These are phyloP conservation scores for Paraleonurus japonicus DNA, from an alignment of 257 asterid species.

Conservation along the genomic window DNA sequence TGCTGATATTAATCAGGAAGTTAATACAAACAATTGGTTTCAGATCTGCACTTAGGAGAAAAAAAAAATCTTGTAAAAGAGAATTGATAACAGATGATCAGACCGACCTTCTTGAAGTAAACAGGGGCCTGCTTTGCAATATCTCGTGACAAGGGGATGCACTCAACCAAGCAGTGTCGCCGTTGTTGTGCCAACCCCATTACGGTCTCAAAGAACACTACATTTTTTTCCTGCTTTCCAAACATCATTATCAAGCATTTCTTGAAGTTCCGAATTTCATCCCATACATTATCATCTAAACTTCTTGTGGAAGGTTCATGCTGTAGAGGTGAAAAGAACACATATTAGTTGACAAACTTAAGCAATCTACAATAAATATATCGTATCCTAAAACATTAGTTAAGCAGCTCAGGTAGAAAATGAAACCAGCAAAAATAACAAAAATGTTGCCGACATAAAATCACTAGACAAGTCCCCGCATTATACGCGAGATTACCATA, in stretches of 20 bases:
- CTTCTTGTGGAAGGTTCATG: conserved; percentile 86
- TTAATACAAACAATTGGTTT: background rate
- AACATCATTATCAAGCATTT: conserved; percentile 96
- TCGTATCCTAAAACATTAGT: background rate
- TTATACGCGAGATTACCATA: too few relatives aligned
- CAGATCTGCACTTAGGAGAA: background rate
- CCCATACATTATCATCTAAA: conserved; percentile 88
- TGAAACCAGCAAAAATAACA: background rate
- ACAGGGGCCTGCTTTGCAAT: conserved; percentile 88
- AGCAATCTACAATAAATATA: background rate
- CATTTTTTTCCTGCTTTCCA: conserved; percentile 79
- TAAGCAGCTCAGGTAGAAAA: background rate
- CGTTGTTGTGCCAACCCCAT: conserved; percentile 74
- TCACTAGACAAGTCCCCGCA: background rate
- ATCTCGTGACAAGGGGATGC: conserved; percentile 78
- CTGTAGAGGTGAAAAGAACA: conserved; percentile 41
- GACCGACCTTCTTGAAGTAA: conserved; percentile 97
- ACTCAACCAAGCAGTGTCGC: conserved; percentile 91
- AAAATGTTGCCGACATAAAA: background rate
- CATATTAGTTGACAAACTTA: background rate
- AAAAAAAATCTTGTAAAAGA: conserved; percentile 1
- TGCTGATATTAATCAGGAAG: background rate
- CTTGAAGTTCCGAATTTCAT: conserved; percentile 93
- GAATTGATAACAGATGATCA: conserved; percentile 6
- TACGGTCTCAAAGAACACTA: conserved; percentile 83